Evolutionary conservation across 192 early-diverging fungal species (phyloP), one percentile per base, ranked within the genome.

Genomic region (Gonapodya sp.): DNA sequence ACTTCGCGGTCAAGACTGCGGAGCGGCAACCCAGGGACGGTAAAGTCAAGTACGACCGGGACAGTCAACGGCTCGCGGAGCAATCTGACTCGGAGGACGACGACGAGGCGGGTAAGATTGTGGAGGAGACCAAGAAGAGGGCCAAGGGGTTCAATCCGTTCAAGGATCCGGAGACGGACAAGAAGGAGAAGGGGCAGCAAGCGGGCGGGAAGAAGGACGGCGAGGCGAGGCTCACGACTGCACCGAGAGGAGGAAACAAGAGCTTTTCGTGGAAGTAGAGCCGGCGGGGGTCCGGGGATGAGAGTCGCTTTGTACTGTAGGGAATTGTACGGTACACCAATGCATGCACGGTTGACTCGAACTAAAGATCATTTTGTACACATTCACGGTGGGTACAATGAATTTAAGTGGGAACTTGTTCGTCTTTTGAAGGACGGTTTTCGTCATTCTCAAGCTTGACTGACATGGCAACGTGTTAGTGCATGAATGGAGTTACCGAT

Each of bases 181-280:
- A 77, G 34, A 77, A 77, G 30, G 75, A 8, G 34, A 72, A 72
- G 64, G 64, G 16, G 64, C 64, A 18, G 16, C 75, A 77, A 31
- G 8, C 2, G 46, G 46, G 46, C 8, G 46, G 46, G 24, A 24
- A 8, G 24, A 64, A 64, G 46, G 24, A 64, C 8, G 30, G 8
- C 75, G 30, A 32, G 75, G 18, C 75, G 30, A 16, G 75, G 18
- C 31, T 18, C 16, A 16, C 75, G 34, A 8, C 14, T 77, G 30
- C 75, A 77, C 75, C 75, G 2, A 16, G 75, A 77, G 30, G 75
- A 31, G 75, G 34, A 77, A 18, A 34, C 75, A 64, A 64, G 46
- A 16, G 8, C 8, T 64, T 16, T 64, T 64, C 46, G 8, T 64
- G 46, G 46, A 64, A 64, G 46, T 64, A 24, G 24, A 16, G 46